Conservation (phyloP, 2,329 filamentous ascomycete genomes). For the Fusarium albosuccineum region DNA sequence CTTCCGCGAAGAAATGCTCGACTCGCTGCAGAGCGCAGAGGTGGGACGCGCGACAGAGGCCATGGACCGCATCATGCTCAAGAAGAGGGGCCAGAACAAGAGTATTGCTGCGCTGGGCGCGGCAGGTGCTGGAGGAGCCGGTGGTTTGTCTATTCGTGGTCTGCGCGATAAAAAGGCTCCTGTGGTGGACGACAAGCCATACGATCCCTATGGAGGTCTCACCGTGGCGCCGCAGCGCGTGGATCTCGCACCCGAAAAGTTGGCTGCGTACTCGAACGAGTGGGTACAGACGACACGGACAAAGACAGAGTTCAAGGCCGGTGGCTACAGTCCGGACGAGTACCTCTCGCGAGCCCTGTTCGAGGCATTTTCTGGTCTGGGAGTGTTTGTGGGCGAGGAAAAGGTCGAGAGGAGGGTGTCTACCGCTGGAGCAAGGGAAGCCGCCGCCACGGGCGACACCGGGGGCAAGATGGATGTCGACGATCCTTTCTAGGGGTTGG, state of each 20-base stretch:
- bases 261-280: slow-evolving; percentile 79
- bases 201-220: slow-evolving; percentile 89
- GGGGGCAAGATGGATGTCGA: slow-evolving; percentile 63
- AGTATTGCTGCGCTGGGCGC: slow-evolving; percentile 53
- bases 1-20: slow-evolving; percentile 76
- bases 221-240: slow-evolving; percentile 78
- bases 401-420: slow-evolving; percentile 58
- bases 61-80: slow-evolving; percentile 74
- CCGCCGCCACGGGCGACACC: slow-evolving; percentile 49
- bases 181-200: slow-evolving; percentile 75
- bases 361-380: slow-evolving; percentile 90
- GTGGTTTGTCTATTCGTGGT: slow-evolving; percentile 78
- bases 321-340: slow-evolving; percentile 86
- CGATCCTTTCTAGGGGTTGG: slow-evolving; percentile 55
- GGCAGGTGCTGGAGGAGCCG: slow-evolving; percentile 40
- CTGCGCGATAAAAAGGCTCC: slow-evolving; percentile 72
- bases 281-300: slow-evolving; percentile 77
- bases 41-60: slow-evolving; percentile 70
- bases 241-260: slow-evolving; percentile 61
- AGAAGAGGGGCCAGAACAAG: slow-evolving; percentile 74
- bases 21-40: slow-evolving; percentile 74
- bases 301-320: slow-evolving; percentile 76
- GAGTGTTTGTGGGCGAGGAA: slow-evolving; percentile 88
- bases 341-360: slow-evolving; percentile 86
- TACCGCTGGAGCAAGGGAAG: slow-evolving; percentile 53